A percentile compares a stretch with the other conserved stretches of the same genome.
phyloP scores from a whole-genome alignment of 768 basidiomycete genomes.

The Rhizopogon rudus region DNA sequence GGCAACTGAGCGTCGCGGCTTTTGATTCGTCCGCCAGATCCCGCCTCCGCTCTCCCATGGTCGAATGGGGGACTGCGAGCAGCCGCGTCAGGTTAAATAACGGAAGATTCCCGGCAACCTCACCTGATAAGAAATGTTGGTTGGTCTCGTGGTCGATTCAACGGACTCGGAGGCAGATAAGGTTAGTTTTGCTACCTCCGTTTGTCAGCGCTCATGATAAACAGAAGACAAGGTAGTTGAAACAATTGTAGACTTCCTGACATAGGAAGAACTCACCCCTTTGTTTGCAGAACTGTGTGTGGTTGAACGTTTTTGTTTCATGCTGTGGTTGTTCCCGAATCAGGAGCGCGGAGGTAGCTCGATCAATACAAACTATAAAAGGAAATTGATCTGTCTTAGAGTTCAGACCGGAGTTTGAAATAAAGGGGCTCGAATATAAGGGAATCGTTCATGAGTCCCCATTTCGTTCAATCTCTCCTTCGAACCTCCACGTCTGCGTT shows the following conservation, averaged over 20 bases:
- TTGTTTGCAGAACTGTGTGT: too few species aligned
- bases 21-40: not conserved
- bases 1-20: not conserved
- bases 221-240: too few species aligned
- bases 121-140: not conserved
- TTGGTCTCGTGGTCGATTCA: not conserved
- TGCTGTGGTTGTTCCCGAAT: too few species aligned
- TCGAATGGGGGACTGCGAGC: too few species aligned
- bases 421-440: constrained; percentile 38
- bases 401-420: constrained; percentile 49
- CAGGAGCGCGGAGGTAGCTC: constrained; percentile 8
- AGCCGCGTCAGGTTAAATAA: not conserved
- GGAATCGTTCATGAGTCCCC: constrained; percentile 24
- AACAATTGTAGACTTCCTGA: too few species aligned
- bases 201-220: too few species aligned
- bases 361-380: constrained; percentile 15
- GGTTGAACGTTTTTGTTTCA: too few species aligned
- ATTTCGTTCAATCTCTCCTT: constrained; percentile 32
- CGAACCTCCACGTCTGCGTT: constrained; percentile 49
- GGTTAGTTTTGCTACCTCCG: not conserved
- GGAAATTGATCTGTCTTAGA: constrained; percentile 21
- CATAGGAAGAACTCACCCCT: too few species aligned
- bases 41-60: not conserved
- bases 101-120: not conserved
- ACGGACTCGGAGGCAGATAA: not conserved